Evolutionary conservation across 1,139 yeast species (phyloP), one percentile per base, ranked within the genome.

Genomic region (Scheffersomyces illinoinensis): DNA sequence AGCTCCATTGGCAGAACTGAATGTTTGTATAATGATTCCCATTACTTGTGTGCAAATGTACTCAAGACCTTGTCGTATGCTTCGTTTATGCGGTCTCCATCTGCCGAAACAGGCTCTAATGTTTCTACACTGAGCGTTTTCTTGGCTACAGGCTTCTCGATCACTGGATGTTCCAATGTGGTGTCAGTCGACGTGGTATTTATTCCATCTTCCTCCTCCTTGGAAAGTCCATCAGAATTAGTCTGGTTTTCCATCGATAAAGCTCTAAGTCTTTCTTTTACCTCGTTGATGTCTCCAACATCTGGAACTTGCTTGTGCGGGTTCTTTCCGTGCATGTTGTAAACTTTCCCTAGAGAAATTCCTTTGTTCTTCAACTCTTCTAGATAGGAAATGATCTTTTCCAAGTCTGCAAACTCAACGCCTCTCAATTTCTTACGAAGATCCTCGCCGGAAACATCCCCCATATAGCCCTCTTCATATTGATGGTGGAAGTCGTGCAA

Each of bases 31-130:
- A 10, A 33, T 10, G 43, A 33, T 33, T 33, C 43, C 43, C 17
- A 33, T 33, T 14, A 33, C 10, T 33, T 33, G 12, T 33, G 43
- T 33, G 43, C 10, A 33, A 33, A 33, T 33, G 43, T 78, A 54
- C 79, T 83, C 57, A 85, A 71, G 17, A 85, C 81, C 59, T 79
- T 73, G 67, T 85, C 89, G 66, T 84, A 85, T 0, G 86, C 84
- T 39, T 82, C 79, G 60, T 74, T 80, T 19, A 83, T 73, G 3
- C 73, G 76, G 39, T 71, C 77, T 6, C 66, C 64, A 60, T 64
- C 66, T 24, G 52, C 60, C 4, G 26, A 21, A 24, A 17, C 26
- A 20, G 51, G 51, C n/a, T 48, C 51, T 17, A 48, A 48, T n/a
- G 51, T 48, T 26, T 47, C n/a, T 8, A 50, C 39, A 55, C 54